Base-by-base conservation (phyloP, 139 green algal species). In the Chloropicon primus region DNA sequence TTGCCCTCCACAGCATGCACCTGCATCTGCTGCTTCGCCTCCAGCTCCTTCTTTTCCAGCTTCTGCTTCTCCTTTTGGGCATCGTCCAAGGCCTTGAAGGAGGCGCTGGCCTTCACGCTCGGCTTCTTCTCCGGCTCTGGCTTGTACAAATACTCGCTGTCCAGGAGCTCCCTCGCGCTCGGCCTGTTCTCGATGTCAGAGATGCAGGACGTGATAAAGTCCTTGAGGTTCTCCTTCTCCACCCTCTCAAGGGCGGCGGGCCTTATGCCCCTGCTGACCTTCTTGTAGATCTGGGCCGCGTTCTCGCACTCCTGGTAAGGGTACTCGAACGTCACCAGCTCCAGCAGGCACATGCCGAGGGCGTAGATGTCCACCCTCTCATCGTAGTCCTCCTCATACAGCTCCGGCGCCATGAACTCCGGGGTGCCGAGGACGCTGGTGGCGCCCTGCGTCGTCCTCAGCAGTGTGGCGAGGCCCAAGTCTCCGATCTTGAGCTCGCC, bases 381-480 rank as follows among this genome's bases (percentile, higher is more conserved):
- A 76, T 98, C 90, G 75, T 99, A 99, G 74, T 98, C 90, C 86
- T 99, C 96, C 76, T 99, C 94, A 62, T 98, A 99, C 80, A 99
- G 90, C 89, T 99, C 96, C 10, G 91, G 95, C 2, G 95, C 95
- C 94, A 99, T 99, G 87, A 99, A 99, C 84, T 99, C 91, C 24
- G 93, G 93, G 2, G 93, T 97, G 74, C 93, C 85, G 41, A 79
- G 53, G 21, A 79, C 75, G n/a, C 74, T 26, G 23, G 23, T 25
- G 23, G 22, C 90, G 82, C 80, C 88, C 88, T 0, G 91, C 85
- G 25, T 28, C 24, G 26, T 28, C 72, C 25, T 5, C 75, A 93
- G 84, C 78, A 97, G 87, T 28, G 91, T 94, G 2, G 95, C 96
- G 26, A 99, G 86, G 0, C 96, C 96, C 74, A 99, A 85, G 80